Evolutionary conservation across 306 rosid species (phyloP).

Genomic region (Sophora flavescens): DNA sequence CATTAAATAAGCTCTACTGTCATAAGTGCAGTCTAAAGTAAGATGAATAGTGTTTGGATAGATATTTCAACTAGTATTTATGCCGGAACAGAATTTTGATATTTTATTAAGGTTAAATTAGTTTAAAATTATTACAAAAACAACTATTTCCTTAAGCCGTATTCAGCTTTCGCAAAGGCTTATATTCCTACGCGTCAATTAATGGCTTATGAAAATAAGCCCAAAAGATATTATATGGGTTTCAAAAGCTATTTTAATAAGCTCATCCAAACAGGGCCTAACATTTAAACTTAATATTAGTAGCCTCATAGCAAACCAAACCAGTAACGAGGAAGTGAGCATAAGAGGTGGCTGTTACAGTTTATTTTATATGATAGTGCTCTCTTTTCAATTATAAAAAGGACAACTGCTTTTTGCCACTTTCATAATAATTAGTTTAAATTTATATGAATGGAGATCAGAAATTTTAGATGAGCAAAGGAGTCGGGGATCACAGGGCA

Average conservation of each 20-base stretch:
- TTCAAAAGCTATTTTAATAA: slow-evolving; percentile 6
- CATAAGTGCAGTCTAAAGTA: not conserved
- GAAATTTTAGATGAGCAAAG: slow-evolving; percentile 9
- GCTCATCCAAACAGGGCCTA: slow-evolving; percentile 8
- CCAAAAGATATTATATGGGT: not conserved
- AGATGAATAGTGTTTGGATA: not conserved
- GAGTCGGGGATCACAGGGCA: slow-evolving; percentile 3
- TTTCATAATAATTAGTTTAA: not conserved
- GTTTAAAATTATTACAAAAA: not conserved
- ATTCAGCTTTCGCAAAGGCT: not conserved
- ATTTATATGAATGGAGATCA: slow-evolving; percentile 12
- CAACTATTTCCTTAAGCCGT: not conserved
- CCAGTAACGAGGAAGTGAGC: not conserved
- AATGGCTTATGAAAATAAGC: slow-evolving; percentile 7
- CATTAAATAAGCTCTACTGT: not conserved
- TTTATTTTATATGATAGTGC: not conserved
- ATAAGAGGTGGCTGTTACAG: not conserved
- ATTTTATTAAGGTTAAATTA: not conserved
- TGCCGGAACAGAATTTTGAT: not conserved
- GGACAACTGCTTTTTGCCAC: slow-evolving; percentile 3
- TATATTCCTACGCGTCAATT: slow-evolving; percentile 6
- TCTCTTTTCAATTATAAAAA: slow-evolving; percentile 13
- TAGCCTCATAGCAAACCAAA: slow-evolving; percentile 18
- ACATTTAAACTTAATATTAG: slow-evolving; percentile 9
- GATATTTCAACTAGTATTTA: not conserved